phyloP scores from a whole-genome alignment of 2,329 filamentous ascomycete genomes.

The Fusarium sterilihyphosum region DNA sequence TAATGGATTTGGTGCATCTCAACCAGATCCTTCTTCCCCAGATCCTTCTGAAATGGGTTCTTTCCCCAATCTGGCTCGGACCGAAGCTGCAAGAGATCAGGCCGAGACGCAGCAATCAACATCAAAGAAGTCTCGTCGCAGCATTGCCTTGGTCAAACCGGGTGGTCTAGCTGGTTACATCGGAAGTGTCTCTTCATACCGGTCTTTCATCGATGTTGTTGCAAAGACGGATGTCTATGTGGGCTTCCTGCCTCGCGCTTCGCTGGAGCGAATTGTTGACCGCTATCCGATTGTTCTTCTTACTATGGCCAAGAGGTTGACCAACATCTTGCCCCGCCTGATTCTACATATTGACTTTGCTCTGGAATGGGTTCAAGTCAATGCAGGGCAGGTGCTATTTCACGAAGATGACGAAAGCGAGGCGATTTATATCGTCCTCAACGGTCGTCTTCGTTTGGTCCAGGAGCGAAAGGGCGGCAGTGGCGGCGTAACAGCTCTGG shows the following conservation, averaged over 20 bases:
- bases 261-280: conserved; percentile 91
- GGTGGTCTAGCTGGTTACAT: conserved; percentile 95
- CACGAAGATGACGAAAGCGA: conserved; percentile 96
- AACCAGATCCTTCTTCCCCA: conserved; percentile 26
- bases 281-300: conserved; percentile 90
- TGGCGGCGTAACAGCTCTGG: conserved; percentile 84
- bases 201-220: conserved; percentile 95
- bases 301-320: conserved; percentile 95
- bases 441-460: conserved; percentile 87
- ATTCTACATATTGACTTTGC: conserved; percentile 98
- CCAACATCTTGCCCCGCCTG: conserved; percentile 85
- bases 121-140: conserved; percentile 64
- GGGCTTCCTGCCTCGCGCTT: conserved; percentile 86
- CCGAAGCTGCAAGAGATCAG: conserved; percentile 43
- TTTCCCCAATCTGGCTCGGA: conserved; percentile 43
- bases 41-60: conserved; percentile 39
- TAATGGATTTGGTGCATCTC: conserved; percentile 38
- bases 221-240: conserved; percentile 99
- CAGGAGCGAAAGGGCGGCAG: conserved; percentile 83
- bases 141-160: conserved; percentile 91
- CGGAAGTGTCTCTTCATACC: conserved; percentile 91
- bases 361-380: conserved; percentile 97
- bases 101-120: conserved; percentile 57
- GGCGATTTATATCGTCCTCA: conserved; percentile 97
- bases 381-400: conserved; percentile 93